Conservation (phyloP, 208 protist genomes). For the Trypanosoma vivax region DNA sequence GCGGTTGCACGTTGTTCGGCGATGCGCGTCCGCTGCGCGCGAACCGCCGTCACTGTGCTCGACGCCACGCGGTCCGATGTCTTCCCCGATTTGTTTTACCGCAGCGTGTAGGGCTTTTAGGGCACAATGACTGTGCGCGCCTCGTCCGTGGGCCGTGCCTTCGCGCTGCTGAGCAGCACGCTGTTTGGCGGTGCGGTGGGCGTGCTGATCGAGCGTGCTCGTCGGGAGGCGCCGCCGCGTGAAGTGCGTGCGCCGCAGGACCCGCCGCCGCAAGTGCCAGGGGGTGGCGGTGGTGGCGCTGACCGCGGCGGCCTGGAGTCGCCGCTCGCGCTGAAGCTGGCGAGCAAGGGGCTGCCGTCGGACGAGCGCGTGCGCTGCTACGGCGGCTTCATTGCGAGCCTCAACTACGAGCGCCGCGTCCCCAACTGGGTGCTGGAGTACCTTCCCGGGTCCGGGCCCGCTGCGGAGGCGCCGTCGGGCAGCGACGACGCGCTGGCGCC, state of each 20-base stretch:
- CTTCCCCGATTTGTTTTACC: background rate
- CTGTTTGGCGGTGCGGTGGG: conserved; percentile 5
- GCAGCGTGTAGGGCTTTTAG: background rate
- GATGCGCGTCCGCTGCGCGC: too few relatives aligned
- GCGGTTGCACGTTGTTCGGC: too few relatives aligned
- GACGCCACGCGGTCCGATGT: too few relatives aligned
- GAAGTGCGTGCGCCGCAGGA: too few relatives aligned
- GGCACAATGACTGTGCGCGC: background rate
- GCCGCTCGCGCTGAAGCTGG: background rate
- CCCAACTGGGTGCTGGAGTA: conserved; percentile 80
- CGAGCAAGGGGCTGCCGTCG: conserved; percentile 40
- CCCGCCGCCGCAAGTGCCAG: too few relatives aligned
- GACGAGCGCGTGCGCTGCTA: conserved; percentile 53
- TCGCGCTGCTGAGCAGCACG: conserved; percentile 6
- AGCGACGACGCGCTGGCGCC: background rate
- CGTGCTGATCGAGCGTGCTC: background rate
- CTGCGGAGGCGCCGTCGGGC: conserved; percentile 1
- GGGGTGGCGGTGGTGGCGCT: background rate
- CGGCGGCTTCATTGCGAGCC: conserved; percentile 61
- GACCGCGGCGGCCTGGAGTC: conserved; percentile 14
- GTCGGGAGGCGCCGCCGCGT: too few relatives aligned
- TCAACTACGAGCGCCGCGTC: conserved; percentile 75
- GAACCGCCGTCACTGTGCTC: too few relatives aligned
- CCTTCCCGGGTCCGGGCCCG: conserved; percentile 19
- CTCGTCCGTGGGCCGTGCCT: conserved; percentile 7